These are phyloP conservation scores for Tephrocybe sp. DNA, from an alignment of 768 basidiomycete species.

Conservation along the genomic window DNA sequence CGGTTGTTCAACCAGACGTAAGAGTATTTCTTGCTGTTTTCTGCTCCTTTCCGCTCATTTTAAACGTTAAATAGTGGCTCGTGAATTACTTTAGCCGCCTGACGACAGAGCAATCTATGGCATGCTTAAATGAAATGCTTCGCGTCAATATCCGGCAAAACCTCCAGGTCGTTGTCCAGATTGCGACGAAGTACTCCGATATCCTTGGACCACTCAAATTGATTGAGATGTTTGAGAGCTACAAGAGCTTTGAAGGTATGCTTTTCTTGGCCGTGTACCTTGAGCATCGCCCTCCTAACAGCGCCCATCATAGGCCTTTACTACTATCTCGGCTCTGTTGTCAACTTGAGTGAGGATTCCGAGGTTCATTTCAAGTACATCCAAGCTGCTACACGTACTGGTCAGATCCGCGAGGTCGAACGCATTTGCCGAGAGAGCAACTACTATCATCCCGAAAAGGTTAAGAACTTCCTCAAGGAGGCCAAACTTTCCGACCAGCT, in stretches of 20 bases:
- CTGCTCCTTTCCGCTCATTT: neutral
- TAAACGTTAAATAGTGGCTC: conserved; percentile 69
- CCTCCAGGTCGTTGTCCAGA: conserved; percentile 92
- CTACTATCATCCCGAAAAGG: conserved; percentile 97
- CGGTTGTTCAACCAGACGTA: conserved; percentile 80
- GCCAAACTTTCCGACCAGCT: conserved; percentile 95
- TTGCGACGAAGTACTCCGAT: conserved; percentile 98
- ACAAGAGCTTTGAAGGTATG: conserved; percentile 94
- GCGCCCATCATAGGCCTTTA: conserved; percentile 64
- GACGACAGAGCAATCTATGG: conserved; percentile 96
- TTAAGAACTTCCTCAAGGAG: conserved; percentile 99
- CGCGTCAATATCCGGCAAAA: conserved; percentile 97
- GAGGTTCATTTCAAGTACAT: conserved; percentile 99
- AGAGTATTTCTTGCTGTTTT: conserved; percentile 20
- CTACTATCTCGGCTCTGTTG: conserved; percentile 97
- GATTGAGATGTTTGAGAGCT: conserved; percentile 97
- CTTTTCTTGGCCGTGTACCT: neutral
- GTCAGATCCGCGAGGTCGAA: conserved; percentile 98
- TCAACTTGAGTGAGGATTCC: conserved; percentile 93
- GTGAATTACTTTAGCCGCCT: conserved; percentile 95
- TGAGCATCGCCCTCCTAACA: neutral
- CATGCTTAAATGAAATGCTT: conserved; percentile 96
- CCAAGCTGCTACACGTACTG: conserved; percentile 96
- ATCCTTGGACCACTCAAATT: conserved; percentile 95
- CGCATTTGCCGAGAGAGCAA: conserved; percentile 98